Percentiles rank a stretch among this genome's conserved stretches.
These are phyloP conservation scores for Komagataella populi DNA, from an alignment of 805 yeast genomes.

Conservation along the genomic window DNA sequence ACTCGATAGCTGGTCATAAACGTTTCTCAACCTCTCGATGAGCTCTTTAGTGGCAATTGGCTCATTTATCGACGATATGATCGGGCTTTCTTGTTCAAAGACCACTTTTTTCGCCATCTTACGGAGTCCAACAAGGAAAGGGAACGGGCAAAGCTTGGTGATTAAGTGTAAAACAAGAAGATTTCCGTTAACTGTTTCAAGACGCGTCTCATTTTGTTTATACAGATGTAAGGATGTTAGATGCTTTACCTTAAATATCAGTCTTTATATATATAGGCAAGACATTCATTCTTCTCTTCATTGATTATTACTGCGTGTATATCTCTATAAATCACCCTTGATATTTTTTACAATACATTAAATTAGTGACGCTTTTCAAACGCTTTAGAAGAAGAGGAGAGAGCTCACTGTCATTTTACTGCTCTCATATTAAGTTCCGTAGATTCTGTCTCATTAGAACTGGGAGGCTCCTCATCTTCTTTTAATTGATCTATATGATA, in stretches of 20 bases:
- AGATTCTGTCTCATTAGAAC: background rate
- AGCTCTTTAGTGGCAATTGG: conserved; percentile 54
- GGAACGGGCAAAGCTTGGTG: background rate
- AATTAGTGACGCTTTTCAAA: background rate
- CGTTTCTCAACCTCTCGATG: conserved; percentile 35
- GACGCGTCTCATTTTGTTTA: background rate
- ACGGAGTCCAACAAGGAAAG: background rate
- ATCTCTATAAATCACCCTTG: background rate
- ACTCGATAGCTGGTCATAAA: conserved; percentile 51
- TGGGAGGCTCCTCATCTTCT: background rate
- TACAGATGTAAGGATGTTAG: background rate
- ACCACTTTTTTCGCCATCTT: background rate
- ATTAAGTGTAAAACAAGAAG: background rate
- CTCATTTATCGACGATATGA: conserved; percentile 41
- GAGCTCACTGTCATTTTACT: background rate
- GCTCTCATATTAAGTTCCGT: background rate
- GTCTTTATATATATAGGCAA: background rate
- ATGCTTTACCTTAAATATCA: background rate
- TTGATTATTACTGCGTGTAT: background rate
- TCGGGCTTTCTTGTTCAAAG: conserved; percentile 12
- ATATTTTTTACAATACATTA: background rate
- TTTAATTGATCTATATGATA: background rate
- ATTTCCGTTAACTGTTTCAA: background rate
- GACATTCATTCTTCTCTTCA: background rate
- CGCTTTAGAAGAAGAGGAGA: background rate